Percentiles rank a stretch among this genome's conserved stretches.
Conservation (phyloP, 345 rosid species). For the Litchi chinensis region DNA sequence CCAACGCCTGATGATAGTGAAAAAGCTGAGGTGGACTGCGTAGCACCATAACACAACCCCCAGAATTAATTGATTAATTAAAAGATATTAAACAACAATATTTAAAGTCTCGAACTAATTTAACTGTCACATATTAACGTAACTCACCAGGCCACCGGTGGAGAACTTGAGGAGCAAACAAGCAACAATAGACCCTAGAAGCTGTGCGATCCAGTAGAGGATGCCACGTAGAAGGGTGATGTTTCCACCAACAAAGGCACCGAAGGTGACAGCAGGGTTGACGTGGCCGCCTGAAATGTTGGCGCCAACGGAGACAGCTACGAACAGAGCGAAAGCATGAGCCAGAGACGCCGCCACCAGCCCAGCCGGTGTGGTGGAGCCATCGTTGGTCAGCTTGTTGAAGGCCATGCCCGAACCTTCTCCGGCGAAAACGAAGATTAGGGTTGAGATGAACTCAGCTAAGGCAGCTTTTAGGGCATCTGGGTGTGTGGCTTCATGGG, state of each 20-base stretch:
- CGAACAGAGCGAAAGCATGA: slow-evolving; percentile 81
- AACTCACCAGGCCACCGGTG: slow-evolving; percentile 78
- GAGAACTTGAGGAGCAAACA: slow-evolving; percentile 77
- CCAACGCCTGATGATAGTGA: slow-evolving; percentile 72
- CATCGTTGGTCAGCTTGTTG: slow-evolving; percentile 73
- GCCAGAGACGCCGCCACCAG: slow-evolving; percentile 77
- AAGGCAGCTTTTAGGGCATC: slow-evolving; percentile 72
- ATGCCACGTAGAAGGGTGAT: slow-evolving; percentile 85
- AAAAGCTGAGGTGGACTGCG: slow-evolving; percentile 65
- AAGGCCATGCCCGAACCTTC: slow-evolving; percentile 95
- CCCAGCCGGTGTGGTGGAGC: slow-evolving; percentile 74
- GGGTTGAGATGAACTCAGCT: slow-evolving; percentile 86
- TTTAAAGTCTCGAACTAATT: background rate
- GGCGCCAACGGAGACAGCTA: slow-evolving; percentile 74
- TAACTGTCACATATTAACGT: background rate
- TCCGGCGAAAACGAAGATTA: slow-evolving; percentile 89
- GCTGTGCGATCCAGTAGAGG: slow-evolving; percentile 90
- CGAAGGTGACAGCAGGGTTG: slow-evolving; percentile 91
- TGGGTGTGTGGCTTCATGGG: slow-evolving; percentile 66
- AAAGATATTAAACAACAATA: too few relatives aligned
- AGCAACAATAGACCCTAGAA: slow-evolving; percentile 80
- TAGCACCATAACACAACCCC: slow-evolving; percentile 3
- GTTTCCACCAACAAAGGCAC: slow-evolving; percentile 85
- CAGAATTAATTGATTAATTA: too few relatives aligned
- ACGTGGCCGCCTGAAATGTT: slow-evolving; percentile 96